Percentiles rank a stretch among this genome's conserved stretches.
phyloP scores from a whole-genome alignment of 202 grass and related monocot genomes.

The Carex arenaria region DNA sequence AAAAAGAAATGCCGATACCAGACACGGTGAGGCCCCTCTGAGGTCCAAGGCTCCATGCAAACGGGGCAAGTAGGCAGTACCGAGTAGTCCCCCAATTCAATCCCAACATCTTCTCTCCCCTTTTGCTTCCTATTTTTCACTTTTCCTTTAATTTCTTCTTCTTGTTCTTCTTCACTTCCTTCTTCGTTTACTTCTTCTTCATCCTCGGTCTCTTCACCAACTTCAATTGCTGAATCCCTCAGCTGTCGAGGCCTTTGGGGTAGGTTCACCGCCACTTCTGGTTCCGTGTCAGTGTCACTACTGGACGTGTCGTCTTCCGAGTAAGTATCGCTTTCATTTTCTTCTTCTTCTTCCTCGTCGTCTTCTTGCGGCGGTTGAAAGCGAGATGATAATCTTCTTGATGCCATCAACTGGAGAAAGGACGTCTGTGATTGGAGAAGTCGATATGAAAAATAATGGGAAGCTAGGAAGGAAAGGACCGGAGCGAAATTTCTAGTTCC shows the following conservation, averaged over 20 bases:
- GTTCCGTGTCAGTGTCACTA: not conserved
- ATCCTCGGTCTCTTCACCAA: conserved; percentile 23
- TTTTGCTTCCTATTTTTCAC: conserved; percentile 17
- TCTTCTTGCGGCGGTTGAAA: not conserved
- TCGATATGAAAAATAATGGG: not conserved
- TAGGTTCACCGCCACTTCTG: conserved; percentile 7
- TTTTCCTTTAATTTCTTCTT: conserved; percentile 10
- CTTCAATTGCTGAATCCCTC: not conserved
- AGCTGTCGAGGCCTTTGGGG: not conserved
- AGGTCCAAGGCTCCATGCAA: conserved; percentile 63
- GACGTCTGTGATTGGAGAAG: not conserved
- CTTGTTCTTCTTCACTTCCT: not conserved
- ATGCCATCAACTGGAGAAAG: not conserved
- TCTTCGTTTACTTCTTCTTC: conserved; percentile 13
- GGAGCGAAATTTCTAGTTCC: conserved; percentile 4
- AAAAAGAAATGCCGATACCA: conserved; percentile 25
- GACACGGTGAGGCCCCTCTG: conserved; percentile 72
- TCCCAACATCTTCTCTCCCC: not conserved
- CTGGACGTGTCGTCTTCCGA: not conserved
- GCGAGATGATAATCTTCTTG: not conserved
- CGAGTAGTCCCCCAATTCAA: conserved; percentile 20
- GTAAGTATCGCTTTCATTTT: not conserved
- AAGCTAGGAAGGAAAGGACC: not conserved
- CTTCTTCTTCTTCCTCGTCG: not conserved
- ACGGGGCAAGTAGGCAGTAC: conserved; percentile 53